Evolutionary conservation across 768 basidiomycete genomes (phyloP).

Genomic region (Lentinula raphanica): DNA sequence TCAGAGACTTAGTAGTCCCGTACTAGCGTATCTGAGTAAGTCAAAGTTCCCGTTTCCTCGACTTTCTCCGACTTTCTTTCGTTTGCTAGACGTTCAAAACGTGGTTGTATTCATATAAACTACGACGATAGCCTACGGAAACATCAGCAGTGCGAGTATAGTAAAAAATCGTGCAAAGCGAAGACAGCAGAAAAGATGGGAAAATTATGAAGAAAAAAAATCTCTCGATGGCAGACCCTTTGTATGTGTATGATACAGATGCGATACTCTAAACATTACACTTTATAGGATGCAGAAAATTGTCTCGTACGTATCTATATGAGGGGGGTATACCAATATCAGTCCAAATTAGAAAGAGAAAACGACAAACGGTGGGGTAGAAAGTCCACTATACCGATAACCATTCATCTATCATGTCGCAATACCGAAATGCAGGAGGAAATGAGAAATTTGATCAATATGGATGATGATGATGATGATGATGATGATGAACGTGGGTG

Average conservation of each 20-base stretch:
- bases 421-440: neutral
- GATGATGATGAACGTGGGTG: constrained; percentile 11
- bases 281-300: constrained; percentile 22
- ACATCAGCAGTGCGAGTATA: constrained; percentile 7
- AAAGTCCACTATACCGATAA: constrained; percentile 20
- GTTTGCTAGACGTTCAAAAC: too few species aligned
- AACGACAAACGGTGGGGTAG: constrained; percentile 45
- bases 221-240: constrained; percentile 10
- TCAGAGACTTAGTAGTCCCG: too few species aligned
- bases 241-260: neutral
- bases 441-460: neutral
- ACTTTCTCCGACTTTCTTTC: too few species aligned
- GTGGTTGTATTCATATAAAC: neutral
- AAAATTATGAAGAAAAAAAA: constrained; percentile 10
- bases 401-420: constrained; percentile 9
- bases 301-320: constrained; percentile 47
- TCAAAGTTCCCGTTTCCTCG: too few species aligned
- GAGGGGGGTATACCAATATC: constrained; percentile 19
- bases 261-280: constrained; percentile 4
- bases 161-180: neutral
- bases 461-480: neutral
- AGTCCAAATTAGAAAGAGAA: constrained; percentile 13
- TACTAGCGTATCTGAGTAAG: too few species aligned
- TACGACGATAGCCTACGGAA: constrained; percentile 1
- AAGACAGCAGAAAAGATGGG: constrained; percentile 8